phyloP scores from a whole-genome alignment of 2,329 filamentous ascomycete genomes.

The Aspergillus caelatus region DNA sequence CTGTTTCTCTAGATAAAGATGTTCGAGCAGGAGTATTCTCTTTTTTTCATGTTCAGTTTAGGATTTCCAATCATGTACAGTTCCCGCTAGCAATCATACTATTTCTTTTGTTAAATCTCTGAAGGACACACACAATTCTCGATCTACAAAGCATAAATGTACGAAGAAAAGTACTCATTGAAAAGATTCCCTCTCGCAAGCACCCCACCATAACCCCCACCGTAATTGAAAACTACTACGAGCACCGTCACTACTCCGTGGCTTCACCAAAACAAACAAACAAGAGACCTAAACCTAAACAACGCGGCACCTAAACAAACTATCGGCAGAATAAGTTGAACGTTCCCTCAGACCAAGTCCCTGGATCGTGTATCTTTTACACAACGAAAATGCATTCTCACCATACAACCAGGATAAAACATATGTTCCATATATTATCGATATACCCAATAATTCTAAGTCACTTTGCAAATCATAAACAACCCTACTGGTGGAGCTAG shows the following conservation, averaged over 20 bases:
- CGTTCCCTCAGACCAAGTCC: neutral
- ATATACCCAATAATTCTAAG: neutral
- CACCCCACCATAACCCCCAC: too few relatives aligned
- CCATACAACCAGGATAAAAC: neutral
- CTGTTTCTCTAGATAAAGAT: conserved; percentile 9
- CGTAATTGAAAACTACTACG: too few relatives aligned
- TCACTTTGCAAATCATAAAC: too few relatives aligned
- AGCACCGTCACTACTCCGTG: too few relatives aligned
- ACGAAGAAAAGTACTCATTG: neutral
- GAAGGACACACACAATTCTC: neutral
- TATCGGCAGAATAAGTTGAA: neutral
- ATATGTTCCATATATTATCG: neutral
- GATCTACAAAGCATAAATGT: neutral
- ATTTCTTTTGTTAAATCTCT: neutral
- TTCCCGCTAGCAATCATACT: conserved; percentile 9
- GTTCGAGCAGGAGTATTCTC: conserved; percentile 7
- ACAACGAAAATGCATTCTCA: neutral
- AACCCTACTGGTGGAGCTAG: too few relatives aligned
- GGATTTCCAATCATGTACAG: conserved; percentile 3
- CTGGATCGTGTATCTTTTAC: neutral
- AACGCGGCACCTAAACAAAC: neutral
- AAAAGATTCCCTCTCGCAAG: too few relatives aligned
- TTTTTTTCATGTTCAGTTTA: conserved; percentile 12
- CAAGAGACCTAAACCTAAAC: neutral
- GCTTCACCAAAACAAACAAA: neutral